Conservation (phyloP, 2,329 filamentous ascomycete genomes). For the Alternaria alternata region DNA sequence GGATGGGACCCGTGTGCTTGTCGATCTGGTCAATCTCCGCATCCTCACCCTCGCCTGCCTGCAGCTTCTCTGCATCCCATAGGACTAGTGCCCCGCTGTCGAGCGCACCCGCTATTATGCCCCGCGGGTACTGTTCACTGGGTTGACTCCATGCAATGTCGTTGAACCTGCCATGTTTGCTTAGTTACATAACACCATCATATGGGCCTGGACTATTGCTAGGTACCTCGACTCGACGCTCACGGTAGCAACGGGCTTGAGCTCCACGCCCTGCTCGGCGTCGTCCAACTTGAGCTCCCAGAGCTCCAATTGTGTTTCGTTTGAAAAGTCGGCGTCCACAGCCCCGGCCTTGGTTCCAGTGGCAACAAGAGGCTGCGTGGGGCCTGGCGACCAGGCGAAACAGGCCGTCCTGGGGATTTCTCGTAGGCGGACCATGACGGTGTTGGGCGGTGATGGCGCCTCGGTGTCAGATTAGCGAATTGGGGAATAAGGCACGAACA, state of each 20-base stretch:
- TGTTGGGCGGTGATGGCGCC: constrained; percentile 47
- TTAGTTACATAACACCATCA: constrained; percentile 27
- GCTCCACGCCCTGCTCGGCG: constrained; percentile 77
- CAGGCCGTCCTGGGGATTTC: constrained; percentile 96
- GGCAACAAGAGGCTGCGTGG: constrained; percentile 80
- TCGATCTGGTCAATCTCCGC: constrained; percentile 85
- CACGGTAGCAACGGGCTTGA: constrained; percentile 84
- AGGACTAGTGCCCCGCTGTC: constrained; percentile 94
- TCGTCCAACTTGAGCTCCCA: constrained; percentile 92
- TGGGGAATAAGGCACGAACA: constrained; percentile 27
- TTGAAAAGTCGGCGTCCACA: constrained; percentile 96
- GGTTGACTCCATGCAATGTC: constrained; percentile 94
- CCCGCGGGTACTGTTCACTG: constrained; percentile 78
- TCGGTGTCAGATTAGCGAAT: constrained; percentile 36
- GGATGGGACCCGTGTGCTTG: constrained; percentile 92
- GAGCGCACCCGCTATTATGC: constrained; percentile 92
- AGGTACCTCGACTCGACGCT: constrained; percentile 86
- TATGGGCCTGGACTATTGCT: not conserved
- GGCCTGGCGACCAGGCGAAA: constrained; percentile 93
- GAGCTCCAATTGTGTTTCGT: constrained; percentile 93
- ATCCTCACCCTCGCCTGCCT: constrained; percentile 69
- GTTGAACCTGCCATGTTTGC: constrained; percentile 75
- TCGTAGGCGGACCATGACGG: constrained; percentile 87
- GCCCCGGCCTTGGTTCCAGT: constrained; percentile 95
- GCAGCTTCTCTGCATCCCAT: constrained; percentile 83